Percentiles rank a stretch among this genome's conserved stretches.
Conservation (phyloP, 1,284 basidiomycete species). For the Pyrrhoderma noxium region DNA sequence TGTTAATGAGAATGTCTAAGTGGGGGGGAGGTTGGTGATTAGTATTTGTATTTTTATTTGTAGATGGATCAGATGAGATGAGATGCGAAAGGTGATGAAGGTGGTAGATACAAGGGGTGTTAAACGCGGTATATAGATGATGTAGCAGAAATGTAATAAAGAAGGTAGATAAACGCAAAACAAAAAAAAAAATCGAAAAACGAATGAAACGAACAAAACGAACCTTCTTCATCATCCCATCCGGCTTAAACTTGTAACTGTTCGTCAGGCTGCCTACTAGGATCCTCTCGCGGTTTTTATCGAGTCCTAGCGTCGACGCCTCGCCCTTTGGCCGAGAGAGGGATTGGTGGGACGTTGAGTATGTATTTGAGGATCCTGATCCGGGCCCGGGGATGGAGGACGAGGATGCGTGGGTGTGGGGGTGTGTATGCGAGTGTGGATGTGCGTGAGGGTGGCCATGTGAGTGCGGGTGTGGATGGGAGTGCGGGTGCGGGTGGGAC, state of each 20-base stretch:
- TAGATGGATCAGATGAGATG: too few relatives aligned
- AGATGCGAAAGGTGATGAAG: too few relatives aligned
- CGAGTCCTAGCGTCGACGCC: slow-evolving; percentile 38
- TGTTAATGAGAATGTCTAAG: slow-evolving; percentile 85
- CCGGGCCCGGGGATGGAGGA: neutral
- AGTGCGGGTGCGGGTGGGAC: too few relatives aligned
- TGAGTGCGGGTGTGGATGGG: too few relatives aligned
- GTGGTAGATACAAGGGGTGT: too few relatives aligned
- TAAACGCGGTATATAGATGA: too few relatives aligned
- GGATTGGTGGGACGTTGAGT: slow-evolving; percentile 31
- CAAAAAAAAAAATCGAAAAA: slow-evolving; percentile 20
- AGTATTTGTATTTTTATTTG: neutral
- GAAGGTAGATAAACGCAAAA: slow-evolving; percentile 7
- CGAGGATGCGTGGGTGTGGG: neutral
- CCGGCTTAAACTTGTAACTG: slow-evolving; percentile 83
- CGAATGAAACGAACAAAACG: slow-evolving; percentile 22
- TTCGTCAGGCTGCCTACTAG: slow-evolving; percentile 87
- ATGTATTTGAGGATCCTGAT: neutral
- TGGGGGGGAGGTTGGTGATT: neutral
- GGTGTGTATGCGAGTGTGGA: too few relatives aligned
- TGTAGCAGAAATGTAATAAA: too few relatives aligned
- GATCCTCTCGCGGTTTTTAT: slow-evolving; percentile 69
- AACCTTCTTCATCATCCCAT: slow-evolving; percentile 95
- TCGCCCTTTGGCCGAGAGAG: slow-evolving; percentile 61
- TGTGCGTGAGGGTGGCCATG: too few relatives aligned